These are phyloP conservation scores for Lipomyces starkeyi DNA, from an alignment of 805 yeast species.

Conservation along the genomic window DNA sequence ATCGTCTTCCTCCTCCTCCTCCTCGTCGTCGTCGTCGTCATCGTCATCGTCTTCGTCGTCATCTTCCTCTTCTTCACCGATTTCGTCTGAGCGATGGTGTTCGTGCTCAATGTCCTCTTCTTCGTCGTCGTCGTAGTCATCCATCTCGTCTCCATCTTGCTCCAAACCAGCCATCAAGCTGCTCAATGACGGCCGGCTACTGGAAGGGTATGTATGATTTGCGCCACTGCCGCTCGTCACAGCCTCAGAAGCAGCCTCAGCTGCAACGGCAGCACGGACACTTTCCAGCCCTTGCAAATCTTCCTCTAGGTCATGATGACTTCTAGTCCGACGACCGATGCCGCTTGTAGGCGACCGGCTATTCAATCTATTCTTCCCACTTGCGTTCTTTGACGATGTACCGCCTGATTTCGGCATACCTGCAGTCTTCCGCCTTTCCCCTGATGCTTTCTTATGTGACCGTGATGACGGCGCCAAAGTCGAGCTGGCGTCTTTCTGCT, in stretches of 20 bases:
- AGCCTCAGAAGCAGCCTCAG: slow-evolving; percentile 14
- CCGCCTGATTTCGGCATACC: not conserved
- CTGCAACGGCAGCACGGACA: slow-evolving; percentile 24
- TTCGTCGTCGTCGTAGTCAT: slow-evolving; percentile 31
- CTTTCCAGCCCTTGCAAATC: slow-evolving; percentile 30
- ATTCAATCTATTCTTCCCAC: slow-evolving; percentile 1
- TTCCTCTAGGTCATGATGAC: slow-evolving; percentile 29
- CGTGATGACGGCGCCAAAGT: not conserved
- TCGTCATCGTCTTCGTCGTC: not conserved
- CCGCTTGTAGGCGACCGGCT: slow-evolving; percentile 16
- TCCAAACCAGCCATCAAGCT: slow-evolving; percentile 26
- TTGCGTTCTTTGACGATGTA: not conserved
- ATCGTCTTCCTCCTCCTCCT: slow-evolving; percentile 43
- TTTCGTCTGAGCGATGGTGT: slow-evolving; percentile 11
- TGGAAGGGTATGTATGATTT: not conserved
- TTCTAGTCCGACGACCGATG: slow-evolving; percentile 23
- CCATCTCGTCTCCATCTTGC: slow-evolving; percentile 26
- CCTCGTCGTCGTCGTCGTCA: slow-evolving; percentile 38
- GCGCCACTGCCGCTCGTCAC: slow-evolving; percentile 4
- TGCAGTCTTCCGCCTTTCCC: not conserved
- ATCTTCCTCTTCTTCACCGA: slow-evolving; percentile 23
- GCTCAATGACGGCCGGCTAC: slow-evolving; percentile 6
- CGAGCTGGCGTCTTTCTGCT: not conserved
- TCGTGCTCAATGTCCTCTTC: slow-evolving; percentile 27
- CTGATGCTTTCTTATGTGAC: not conserved